Conservation (phyloP, 2,329 filamentous ascomycete species). For the Fusarium coffeatum region DNA sequence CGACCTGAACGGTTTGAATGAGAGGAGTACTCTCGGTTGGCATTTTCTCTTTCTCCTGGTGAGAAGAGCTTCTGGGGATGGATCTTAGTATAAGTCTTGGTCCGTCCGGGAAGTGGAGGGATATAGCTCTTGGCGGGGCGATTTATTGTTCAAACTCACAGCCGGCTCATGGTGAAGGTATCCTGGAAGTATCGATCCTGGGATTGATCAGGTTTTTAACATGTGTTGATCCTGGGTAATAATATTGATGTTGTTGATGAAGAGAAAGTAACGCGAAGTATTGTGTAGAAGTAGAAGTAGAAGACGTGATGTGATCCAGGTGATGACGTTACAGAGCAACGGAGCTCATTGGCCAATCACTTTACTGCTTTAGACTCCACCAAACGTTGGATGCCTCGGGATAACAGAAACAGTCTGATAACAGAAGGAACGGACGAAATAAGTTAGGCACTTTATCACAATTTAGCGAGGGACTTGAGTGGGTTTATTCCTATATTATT, state of each 20-base stretch:
- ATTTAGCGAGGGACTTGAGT: fast-evolving
- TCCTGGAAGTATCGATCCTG: slow-evolving; percentile 23
- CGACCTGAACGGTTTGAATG: slow-evolving; percentile 70
- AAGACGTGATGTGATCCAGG: slow-evolving; percentile 41
- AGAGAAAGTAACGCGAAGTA: slow-evolving; percentile 11
- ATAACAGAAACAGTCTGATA: not conserved
- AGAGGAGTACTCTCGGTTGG: slow-evolving; percentile 72
- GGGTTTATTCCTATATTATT: not conserved
- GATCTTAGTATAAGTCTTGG: slow-evolving; percentile 11
- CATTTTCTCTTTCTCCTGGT: slow-evolving; percentile 52
- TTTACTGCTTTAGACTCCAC: not conserved
- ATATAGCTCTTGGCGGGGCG: not conserved
- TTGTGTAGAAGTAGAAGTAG: not conserved
- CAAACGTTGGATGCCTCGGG: slow-evolving; percentile 4
- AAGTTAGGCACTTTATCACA: not conserved
- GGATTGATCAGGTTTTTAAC: slow-evolving; percentile 1
- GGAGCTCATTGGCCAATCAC: slow-evolving; percentile 35
- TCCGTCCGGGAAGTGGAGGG: slow-evolving; percentile 28
- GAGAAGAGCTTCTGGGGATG: slow-evolving; percentile 22
- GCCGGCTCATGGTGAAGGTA: slow-evolving; percentile 35
- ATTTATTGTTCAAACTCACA: slow-evolving; percentile 37
- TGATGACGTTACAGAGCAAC: slow-evolving; percentile 41
- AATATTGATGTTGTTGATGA: slow-evolving; percentile 17
- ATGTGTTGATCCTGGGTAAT: slow-evolving; percentile 8
- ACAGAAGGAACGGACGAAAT: not conserved